phyloP scores from a whole-genome alignment of 352 stramenopile species.

The Elongisporangium undulatum region DNA sequence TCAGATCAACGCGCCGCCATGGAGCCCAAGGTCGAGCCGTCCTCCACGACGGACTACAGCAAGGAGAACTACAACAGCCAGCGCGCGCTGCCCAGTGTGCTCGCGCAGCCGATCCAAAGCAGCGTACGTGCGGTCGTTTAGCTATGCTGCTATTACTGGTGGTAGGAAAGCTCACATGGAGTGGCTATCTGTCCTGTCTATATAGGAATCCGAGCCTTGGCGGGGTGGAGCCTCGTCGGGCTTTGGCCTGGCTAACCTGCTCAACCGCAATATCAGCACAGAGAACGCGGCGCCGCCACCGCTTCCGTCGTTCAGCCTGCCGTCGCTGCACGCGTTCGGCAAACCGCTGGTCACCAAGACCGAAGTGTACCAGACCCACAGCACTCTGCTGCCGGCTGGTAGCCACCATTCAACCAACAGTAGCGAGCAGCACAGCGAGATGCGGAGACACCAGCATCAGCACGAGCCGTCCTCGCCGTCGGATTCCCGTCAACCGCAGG shows the following conservation, averaged over 20 bases:
- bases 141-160: not conserved
- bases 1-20: conserved; percentile 11
- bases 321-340: conserved; percentile 69
- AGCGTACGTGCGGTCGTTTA: conserved; percentile 12
- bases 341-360: conserved; percentile 59
- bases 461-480: conserved; percentile 6
- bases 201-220: conserved; percentile 69
- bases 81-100: conserved; percentile 3
- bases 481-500: conserved; percentile 9
- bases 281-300: conserved; percentile 6
- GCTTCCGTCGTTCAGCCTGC: conserved; percentile 68
- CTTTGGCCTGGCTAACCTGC: conserved; percentile 78
- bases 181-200: not conserved
- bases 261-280: conserved; percentile 40
- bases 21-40: conserved; percentile 14
- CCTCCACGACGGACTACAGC: conserved; percentile 9
- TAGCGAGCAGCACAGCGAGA: conserved; percentile 11
- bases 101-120: conserved; percentile 1
- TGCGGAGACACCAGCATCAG: conserved; percentile 5
- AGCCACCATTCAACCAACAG: conserved; percentile 5
- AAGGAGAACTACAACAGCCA: conserved; percentile 25
- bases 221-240: conserved; percentile 32
- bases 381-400: conserved; percentile 31
- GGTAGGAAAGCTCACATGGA: not conserved
- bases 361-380: conserved; percentile 24